Percentiles rank a stretch among this genome's conserved stretches.
Evolutionary conservation across 139 green algal genomes (phyloP).

Genomic region (Chara braunii): DNA sequence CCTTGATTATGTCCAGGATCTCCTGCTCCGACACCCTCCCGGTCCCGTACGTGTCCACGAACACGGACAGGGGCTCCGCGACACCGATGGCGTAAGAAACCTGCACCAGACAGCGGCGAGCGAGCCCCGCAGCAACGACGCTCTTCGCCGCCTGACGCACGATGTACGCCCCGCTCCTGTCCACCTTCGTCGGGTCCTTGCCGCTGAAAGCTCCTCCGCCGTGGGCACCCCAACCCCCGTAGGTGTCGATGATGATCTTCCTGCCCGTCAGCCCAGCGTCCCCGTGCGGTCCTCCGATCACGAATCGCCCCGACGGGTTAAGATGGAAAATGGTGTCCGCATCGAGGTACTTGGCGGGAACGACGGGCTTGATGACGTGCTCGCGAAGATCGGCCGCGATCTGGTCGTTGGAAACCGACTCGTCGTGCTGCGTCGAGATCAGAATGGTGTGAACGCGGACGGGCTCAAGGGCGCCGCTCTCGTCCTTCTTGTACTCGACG

Average conservation of each 20-base stretch:
- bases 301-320: constrained; percentile 94
- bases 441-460: constrained; percentile 97
- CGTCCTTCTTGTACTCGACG: constrained; percentile 95
- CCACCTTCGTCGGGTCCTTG: constrained; percentile 69
- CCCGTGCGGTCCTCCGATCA: constrained; percentile 94
- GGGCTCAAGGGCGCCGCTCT: constrained; percentile 77
- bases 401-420: constrained; percentile 91
- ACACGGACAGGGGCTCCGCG: no score
- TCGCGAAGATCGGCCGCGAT: constrained; percentile 91
- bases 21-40: no score
- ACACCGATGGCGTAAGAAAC: no score
- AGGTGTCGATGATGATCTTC: constrained; percentile 99
- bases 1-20: no score
- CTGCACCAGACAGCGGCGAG: constrained; percentile 59
- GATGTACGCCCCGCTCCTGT: constrained; percentile 92
- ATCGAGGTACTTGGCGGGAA: constrained; percentile 94
- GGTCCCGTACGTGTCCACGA: constrained; percentile 93
- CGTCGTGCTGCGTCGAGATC: constrained; percentile 86
- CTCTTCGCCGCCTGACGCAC: constrained; percentile 94
- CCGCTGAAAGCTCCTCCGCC: constrained; percentile 90
- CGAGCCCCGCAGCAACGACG: constrained; percentile 82
- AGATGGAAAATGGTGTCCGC: constrained; percentile 99
- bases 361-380: constrained; percentile 98
- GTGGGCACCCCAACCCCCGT: constrained; percentile 96
- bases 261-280: constrained; percentile 94